Conservation (phyloP, 139 green algal genomes). For the Chlamydomonas asymmetrica region DNA sequence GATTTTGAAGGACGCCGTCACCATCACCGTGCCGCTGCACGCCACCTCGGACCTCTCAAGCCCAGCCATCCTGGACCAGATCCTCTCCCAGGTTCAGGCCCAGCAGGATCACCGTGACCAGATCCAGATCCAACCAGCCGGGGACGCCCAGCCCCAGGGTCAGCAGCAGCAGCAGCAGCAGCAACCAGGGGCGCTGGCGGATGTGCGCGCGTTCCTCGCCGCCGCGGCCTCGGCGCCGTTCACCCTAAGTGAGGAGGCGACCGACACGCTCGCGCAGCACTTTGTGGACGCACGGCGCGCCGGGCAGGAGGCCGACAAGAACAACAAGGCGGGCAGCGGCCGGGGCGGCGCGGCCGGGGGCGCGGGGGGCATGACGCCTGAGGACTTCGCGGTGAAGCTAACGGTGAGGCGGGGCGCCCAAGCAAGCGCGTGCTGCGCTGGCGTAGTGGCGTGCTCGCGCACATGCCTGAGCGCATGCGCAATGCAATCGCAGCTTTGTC, state of each 20-base stretch:
- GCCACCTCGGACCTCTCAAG: slow-evolving; percentile 6
- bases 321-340: not conserved
- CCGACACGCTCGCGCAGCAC: slow-evolving; percentile 18
- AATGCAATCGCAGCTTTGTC: no score
- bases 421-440: not conserved
- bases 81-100: no score
- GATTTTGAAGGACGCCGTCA: slow-evolving; percentile 9
- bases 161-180: not conserved
- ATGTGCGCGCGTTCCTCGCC: slow-evolving; percentile 41
- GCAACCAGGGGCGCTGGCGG: slow-evolving; percentile 7
- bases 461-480: no score
- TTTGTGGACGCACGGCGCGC: slow-evolving; percentile 17
- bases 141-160: not conserved
- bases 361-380: not conserved
- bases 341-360: not conserved
- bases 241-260: slow-evolving; percentile 24
- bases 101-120: no score
- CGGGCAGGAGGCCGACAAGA: not conserved
- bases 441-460: not conserved
- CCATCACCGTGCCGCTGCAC: slow-evolving; percentile 12
- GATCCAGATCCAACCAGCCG: not conserved
- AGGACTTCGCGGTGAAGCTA: slow-evolving; percentile 33
- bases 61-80: not conserved
- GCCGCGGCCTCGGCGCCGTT: slow-evolving; percentile 19
- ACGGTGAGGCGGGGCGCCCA: slow-evolving; percentile 12